Conservation (phyloP, 1,139 yeast genomes). For the Candida frijolesensis region DNA sequence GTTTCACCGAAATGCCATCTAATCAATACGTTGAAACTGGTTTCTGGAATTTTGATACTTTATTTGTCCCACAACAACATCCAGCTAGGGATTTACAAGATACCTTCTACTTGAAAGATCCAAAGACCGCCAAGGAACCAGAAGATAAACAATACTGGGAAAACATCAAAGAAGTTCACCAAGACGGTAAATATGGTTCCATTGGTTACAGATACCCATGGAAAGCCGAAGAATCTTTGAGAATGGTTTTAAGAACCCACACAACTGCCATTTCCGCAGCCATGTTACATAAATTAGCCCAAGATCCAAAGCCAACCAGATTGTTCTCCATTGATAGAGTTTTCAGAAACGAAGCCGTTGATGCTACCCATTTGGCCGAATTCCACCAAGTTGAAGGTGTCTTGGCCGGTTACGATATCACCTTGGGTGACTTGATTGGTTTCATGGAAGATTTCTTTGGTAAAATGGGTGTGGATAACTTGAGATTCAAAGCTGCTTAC, state of each 20-base stretch:
- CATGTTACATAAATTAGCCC: slow-evolving; percentile 84
- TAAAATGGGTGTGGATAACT: slow-evolving; percentile 94
- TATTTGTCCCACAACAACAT: slow-evolving; percentile 98
- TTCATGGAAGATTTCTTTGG: slow-evolving; percentile 97
- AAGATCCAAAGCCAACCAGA: slow-evolving; percentile 88
- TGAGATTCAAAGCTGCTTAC: slow-evolving; percentile 97
- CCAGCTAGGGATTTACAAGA: slow-evolving; percentile 99
- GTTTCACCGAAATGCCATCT: slow-evolving; percentile 98
- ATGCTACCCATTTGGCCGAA: slow-evolving; percentile 99
- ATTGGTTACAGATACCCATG: slow-evolving; percentile 98
- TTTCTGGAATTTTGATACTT: slow-evolving; percentile 97
- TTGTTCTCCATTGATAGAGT: slow-evolving; percentile 96
- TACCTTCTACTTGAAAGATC: slow-evolving; percentile 95
- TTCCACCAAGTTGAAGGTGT: slow-evolving; percentile 99
- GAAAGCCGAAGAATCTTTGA: slow-evolving; percentile 87
- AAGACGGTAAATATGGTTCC: slow-evolving; percentile 89
- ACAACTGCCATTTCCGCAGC: slow-evolving; percentile 92
- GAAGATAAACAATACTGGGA: slow-evolving; percentile 77
- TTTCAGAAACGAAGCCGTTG: slow-evolving; percentile 99
- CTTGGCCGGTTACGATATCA: slow-evolving; percentile 91
- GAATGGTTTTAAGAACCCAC: slow-evolving; percentile 94
- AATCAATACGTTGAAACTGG: slow-evolving; percentile 97
- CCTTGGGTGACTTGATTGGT: slow-evolving; percentile 95
- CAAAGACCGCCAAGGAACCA: slow-evolving; percentile 76
- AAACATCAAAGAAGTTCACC: slow-evolving; percentile 80